Evolutionary conservation across 345 rosid genomes (phyloP).

Genomic region (Streptanthus diversifolius): DNA sequence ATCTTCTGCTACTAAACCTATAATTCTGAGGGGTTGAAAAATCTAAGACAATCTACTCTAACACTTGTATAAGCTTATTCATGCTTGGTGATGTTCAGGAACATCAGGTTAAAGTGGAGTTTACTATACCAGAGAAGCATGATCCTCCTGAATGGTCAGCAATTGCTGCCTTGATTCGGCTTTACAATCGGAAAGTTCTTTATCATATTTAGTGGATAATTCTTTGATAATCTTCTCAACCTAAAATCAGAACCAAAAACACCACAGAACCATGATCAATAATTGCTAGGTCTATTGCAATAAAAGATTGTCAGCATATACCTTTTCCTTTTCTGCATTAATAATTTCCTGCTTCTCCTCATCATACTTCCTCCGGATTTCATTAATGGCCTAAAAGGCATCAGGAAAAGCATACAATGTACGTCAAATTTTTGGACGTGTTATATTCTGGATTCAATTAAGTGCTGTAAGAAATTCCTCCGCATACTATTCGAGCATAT

Average conservation of each 20-base stretch:
- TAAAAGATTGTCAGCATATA: conserved; percentile 39
- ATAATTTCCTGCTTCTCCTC: conserved; percentile 67
- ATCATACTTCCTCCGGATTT: conserved; percentile 78
- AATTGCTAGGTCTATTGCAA: not conserved
- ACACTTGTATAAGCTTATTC: conserved; percentile 34
- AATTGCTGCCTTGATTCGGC: conserved; percentile 57
- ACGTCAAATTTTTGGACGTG: not conserved
- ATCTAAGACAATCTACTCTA: not conserved
- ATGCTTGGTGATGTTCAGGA: conserved; percentile 39
- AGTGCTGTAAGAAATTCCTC: not conserved
- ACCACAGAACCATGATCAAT: conserved; percentile 18
- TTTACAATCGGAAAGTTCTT: conserved; percentile 49
- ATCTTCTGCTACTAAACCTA: not conserved
- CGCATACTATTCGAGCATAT: conserved; percentile 2
- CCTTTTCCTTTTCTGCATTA: conserved; percentile 68
- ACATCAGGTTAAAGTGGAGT: not conserved
- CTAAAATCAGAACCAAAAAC: conserved; percentile 39
- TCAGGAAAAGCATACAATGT: conserved; percentile 11
- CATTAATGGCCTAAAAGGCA: conserved; percentile 72
- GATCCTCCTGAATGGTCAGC: conserved; percentile 52
- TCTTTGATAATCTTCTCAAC: conserved; percentile 50
- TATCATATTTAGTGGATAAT: conserved; percentile 49
- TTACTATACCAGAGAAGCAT: conserved; percentile 56
- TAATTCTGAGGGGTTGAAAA: not conserved
- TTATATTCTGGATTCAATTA: not conserved